Evolutionary conservation across 2,329 filamentous ascomycete species (phyloP).

Genomic region (Pyrenophora teres): DNA sequence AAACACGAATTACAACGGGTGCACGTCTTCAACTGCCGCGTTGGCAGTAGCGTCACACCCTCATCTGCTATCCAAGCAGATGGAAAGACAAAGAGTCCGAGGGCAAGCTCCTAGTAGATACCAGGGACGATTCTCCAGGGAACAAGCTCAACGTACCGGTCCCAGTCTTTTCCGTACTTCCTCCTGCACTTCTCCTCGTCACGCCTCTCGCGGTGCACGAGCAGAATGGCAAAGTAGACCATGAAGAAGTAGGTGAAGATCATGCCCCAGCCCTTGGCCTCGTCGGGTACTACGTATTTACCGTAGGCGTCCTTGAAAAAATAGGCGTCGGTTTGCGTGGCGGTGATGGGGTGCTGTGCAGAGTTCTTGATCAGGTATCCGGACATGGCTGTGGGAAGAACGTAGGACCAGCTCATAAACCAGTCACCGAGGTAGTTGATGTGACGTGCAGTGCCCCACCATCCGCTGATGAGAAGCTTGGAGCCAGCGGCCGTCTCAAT

Average conservation of each 20-base stretch:
- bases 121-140: slow-evolving; percentile 82
- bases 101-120: slow-evolving; percentile 65
- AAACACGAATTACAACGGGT: not conserved
- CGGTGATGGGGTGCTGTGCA: slow-evolving; percentile 41
- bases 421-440: slow-evolving; percentile 97
- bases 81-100: too few relatives aligned
- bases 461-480: slow-evolving; percentile 80
- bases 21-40: slow-evolving; percentile 9
- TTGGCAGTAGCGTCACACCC: slow-evolving; percentile 34
- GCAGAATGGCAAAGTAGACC: slow-evolving; percentile 83
- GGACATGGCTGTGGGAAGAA: slow-evolving; percentile 80
- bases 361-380: slow-evolving; percentile 72
- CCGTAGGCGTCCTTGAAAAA: slow-evolving; percentile 61
- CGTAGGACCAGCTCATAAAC: slow-evolving; percentile 91
- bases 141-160: slow-evolving; percentile 82
- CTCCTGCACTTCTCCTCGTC: slow-evolving; percentile 89
- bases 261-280: slow-evolving; percentile 80
- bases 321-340: slow-evolving; percentile 57
- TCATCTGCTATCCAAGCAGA: not conserved
- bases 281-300: slow-evolving; percentile 70
- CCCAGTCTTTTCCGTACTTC: slow-evolving; percentile 95
- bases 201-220: slow-evolving; percentile 82
- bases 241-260: slow-evolving; percentile 94
- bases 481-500: slow-evolving; percentile 84
- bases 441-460: slow-evolving; percentile 91